Percentiles rank a stretch among this genome's conserved stretches.
These are phyloP conservation scores for Exsudoporus floridanus DNA, from an alignment of 1,284 basidiomycete genomes.

Conservation along the genomic window DNA sequence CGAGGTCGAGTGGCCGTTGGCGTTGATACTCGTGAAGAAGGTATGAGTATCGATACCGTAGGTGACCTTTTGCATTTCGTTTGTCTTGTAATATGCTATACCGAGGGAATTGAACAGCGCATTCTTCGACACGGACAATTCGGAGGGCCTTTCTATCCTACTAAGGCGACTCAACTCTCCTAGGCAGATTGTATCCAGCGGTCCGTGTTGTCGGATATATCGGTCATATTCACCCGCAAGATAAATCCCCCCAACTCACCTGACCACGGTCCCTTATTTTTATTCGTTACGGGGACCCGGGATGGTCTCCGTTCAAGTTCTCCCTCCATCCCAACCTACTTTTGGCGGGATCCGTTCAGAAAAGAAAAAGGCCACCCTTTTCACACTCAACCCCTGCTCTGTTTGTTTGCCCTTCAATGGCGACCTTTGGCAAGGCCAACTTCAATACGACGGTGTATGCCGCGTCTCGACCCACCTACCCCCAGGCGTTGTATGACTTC, in stretches of 20 bases:
- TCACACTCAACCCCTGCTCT: background rate
- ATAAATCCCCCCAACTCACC: background rate
- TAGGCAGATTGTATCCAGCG: background rate
- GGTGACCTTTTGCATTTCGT: background rate
- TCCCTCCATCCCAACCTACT: background rate
- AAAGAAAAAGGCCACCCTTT: background rate
- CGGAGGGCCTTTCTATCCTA: background rate
- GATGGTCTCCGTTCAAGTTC: background rate
- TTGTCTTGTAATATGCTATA: background rate
- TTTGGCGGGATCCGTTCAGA: background rate
- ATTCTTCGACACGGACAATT: background rate
- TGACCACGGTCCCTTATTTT: background rate
- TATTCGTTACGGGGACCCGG: background rate
- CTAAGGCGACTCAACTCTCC: background rate
- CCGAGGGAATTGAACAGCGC: background rate
- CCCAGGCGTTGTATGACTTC: constrained; percentile 58
- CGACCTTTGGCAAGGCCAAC: constrained; percentile 12
- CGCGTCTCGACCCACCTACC: constrained; percentile 64
- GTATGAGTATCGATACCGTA: constrained; percentile 1
- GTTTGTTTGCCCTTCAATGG: background rate
- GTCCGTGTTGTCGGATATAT: background rate
- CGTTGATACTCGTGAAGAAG: constrained; percentile 58
- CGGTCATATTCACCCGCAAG: background rate
- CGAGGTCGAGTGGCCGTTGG: constrained; percentile 74
- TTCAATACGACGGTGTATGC: constrained; percentile 60